phyloP scores from a whole-genome alignment of 2,329 filamentous ascomycete genomes.

The Arthroderma sp. region DNA sequence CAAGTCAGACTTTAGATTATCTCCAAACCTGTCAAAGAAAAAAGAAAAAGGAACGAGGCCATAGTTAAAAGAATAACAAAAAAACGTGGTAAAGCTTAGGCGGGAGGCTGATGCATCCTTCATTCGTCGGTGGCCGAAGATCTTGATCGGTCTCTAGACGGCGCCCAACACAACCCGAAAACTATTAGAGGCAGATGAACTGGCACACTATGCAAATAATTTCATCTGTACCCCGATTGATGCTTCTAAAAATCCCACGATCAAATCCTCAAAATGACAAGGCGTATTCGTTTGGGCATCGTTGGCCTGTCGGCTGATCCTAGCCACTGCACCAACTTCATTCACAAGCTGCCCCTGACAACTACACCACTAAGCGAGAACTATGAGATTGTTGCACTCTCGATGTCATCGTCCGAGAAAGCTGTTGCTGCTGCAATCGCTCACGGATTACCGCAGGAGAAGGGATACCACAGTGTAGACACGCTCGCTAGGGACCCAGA shows the following conservation, averaged over 20 bases:
- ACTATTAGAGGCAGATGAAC: background rate
- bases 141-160: background rate
- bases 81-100: background rate
- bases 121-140: background rate
- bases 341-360: background rate
- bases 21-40: background rate
- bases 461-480: background rate
- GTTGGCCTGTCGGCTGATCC: background rate
- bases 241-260: background rate
- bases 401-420: background rate
- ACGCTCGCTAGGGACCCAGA: background rate
- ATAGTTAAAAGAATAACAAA: background rate
- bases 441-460: background rate
- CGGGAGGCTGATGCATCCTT: background rate
- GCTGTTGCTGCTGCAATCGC: background rate
- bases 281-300: background rate
- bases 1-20: background rate
- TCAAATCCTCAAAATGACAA: background rate
- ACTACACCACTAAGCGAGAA: background rate
- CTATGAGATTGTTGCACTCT: background rate
- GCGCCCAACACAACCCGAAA: background rate
- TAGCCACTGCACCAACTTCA: background rate
- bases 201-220: background rate
- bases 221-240: background rate
- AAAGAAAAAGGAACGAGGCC: background rate